Evolutionary conservation across 2,329 filamentous ascomycete genomes (phyloP).

Genomic region (Paraconiothyrium sp.): DNA sequence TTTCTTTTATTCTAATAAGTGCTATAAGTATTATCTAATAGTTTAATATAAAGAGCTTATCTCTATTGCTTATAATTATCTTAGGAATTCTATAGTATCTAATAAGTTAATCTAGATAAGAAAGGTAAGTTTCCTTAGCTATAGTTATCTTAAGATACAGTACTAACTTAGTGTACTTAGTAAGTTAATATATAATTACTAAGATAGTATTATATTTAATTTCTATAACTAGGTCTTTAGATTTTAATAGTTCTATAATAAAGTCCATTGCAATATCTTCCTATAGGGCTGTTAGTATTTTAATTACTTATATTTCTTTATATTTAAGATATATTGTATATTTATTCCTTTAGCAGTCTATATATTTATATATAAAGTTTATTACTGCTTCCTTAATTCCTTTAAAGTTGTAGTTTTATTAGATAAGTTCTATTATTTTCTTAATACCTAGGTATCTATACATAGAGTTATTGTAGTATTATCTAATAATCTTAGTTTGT

Average conservation of each 20-base stretch:
- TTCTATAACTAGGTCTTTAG: slow-evolving; percentile 10
- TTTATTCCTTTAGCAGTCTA: slow-evolving; percentile 18
- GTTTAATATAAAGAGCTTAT: slow-evolving; percentile 15
- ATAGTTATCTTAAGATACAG: no score
- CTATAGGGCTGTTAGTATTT: slow-evolving; percentile 8
- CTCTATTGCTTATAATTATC: slow-evolving; percentile 15
- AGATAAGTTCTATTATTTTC: slow-evolving; percentile 4
- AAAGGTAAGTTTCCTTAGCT: no score
- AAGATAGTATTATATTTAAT: slow-evolving; percentile 7
- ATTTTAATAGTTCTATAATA: slow-evolving; percentile 17
- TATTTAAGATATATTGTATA: slow-evolving; percentile 12
- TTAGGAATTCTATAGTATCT: slow-evolving; percentile 12
- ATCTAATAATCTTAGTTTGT: background rate
- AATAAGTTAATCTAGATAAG: no score
- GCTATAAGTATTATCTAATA: slow-evolving; percentile 11
- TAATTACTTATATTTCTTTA: slow-evolving; percentile 19
- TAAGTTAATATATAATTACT: slow-evolving; percentile 6
- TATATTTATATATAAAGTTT: no score
- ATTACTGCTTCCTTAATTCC: slow-evolving; percentile 4
- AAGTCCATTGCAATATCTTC: slow-evolving; percentile 16
- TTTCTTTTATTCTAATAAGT: slow-evolving; percentile 13
- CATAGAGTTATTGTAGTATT: slow-evolving; percentile 7
- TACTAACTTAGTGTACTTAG: no score
- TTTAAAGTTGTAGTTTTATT: background rate
- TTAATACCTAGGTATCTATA: slow-evolving; percentile 1